A percentile compares a stretch with the other conserved stretches of the same genome.
phyloP scores from a whole-genome alignment of 2,329 filamentous ascomycete genomes.

The Grosmannia serpens region DNA sequence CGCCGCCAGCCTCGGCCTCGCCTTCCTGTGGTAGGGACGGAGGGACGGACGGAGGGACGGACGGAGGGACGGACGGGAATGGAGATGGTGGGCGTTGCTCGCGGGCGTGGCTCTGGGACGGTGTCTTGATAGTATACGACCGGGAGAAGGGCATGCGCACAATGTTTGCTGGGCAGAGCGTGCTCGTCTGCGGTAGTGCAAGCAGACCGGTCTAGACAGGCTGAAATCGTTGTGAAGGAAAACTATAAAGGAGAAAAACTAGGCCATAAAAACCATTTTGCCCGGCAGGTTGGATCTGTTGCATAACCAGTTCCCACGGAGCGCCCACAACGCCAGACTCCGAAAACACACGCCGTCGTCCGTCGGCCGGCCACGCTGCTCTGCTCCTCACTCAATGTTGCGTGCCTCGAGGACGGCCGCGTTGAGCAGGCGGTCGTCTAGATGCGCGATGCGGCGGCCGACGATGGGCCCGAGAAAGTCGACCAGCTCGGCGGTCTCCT shows the following conservation, averaged over 20 bases:
- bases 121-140: not conserved
- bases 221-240: too few relatives aligned
- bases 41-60: too few relatives aligned
- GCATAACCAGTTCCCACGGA: too few relatives aligned
- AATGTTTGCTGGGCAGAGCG: not conserved
- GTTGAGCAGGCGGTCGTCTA: constrained; percentile 36
- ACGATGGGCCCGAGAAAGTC: constrained; percentile 45
- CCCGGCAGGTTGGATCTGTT: too few relatives aligned
- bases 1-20: constrained; percentile 32
- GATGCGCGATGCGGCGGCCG: constrained; percentile 33
- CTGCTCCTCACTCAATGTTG: constrained; percentile 29
- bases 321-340: not conserved
- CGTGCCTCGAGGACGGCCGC: constrained; percentile 43
- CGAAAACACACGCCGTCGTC: too few relatives aligned
- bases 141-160: not conserved
- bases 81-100: too few relatives aligned
- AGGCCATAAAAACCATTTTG: too few relatives aligned
- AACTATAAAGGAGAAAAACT: too few relatives aligned
- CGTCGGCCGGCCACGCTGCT: too few relatives aligned
- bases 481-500: constrained; percentile 32
- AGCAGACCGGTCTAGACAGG: too few relatives aligned
- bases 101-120: too few relatives aligned
- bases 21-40: constrained; percentile 24
- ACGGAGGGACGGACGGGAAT: not conserved
- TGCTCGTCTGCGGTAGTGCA: too few relatives aligned